Percentiles rank a stretch among this genome's conserved stretches.
Evolutionary conservation across 805 yeast species (phyloP).

Genomic region (Candida silvicultrix): DNA sequence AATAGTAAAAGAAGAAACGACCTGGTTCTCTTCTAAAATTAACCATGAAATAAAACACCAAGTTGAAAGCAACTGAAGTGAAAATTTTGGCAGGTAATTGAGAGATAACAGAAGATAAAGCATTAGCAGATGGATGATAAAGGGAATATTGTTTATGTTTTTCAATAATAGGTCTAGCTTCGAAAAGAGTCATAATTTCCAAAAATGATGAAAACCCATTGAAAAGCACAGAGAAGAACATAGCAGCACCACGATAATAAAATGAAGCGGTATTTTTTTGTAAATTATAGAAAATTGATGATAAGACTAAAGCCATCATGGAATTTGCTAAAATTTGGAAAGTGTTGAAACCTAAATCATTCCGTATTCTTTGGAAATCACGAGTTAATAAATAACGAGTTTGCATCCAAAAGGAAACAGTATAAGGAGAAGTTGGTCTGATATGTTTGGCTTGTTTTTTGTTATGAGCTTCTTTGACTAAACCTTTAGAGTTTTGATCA

Average conservation of each 20-base stretch:
- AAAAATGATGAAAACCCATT: slow-evolving; percentile 55
- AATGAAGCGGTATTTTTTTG: slow-evolving; percentile 37
- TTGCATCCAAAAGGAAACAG: slow-evolving; percentile 47
- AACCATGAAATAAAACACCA: slow-evolving; percentile 47
- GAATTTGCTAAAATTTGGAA: slow-evolving; percentile 38
- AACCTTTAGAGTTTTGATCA: slow-evolving; percentile 14
- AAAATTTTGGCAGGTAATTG: slow-evolving; percentile 47
- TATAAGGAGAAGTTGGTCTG: slow-evolving; percentile 44
- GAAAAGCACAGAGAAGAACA: slow-evolving; percentile 62
- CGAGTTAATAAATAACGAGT: slow-evolving; percentile 38
- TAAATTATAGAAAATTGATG: slow-evolving; percentile 54
- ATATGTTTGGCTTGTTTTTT: slow-evolving; percentile 46
- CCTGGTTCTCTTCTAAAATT: slow-evolving; percentile 48
- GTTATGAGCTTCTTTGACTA: slow-evolving; percentile 36
- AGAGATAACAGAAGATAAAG: slow-evolving; percentile 53
- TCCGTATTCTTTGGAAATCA: slow-evolving; percentile 41
- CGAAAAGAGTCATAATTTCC: slow-evolving; percentile 50
- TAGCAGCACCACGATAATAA: slow-evolving; percentile 52
- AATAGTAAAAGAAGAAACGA: slow-evolving; percentile 44
- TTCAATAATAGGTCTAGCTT: slow-evolving; percentile 52
- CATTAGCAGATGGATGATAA: slow-evolving; percentile 60
- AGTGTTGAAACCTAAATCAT: slow-evolving; percentile 40
- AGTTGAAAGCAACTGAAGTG: slow-evolving; percentile 38
- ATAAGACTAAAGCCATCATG: slow-evolving; percentile 46
- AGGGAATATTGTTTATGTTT: slow-evolving; percentile 53